These are phyloP conservation scores for Pichia heedii DNA, from an alignment of 805 yeast species.

Conservation along the genomic window DNA sequence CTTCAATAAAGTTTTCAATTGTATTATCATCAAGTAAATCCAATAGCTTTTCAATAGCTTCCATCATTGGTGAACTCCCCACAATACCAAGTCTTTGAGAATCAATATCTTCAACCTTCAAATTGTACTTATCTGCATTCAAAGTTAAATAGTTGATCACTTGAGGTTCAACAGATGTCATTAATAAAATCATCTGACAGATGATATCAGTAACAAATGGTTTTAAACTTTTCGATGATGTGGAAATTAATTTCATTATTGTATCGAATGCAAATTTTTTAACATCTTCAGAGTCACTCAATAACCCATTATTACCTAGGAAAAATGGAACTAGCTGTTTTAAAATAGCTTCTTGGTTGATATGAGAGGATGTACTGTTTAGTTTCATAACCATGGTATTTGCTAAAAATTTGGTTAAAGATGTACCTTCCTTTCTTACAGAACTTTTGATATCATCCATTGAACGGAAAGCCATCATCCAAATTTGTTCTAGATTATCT, in stretches of 20 bases:
- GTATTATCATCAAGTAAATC: constrained; percentile 45
- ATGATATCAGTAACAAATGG: constrained; percentile 64
- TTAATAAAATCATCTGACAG: constrained; percentile 56
- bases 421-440: constrained; percentile 73
- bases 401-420: constrained; percentile 58
- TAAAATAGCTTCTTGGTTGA: constrained; percentile 32
- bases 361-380: constrained; percentile 35
- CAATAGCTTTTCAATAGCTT: constrained; percentile 65
- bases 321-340: constrained; percentile 65
- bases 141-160: constrained; percentile 74
- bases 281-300: constrained; percentile 82
- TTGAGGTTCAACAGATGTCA: constrained; percentile 90
- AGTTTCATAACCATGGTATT: constrained; percentile 51
- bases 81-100: constrained; percentile 64
- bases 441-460: constrained; percentile 94
- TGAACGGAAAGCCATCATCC: constrained; percentile 82
- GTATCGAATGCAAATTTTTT: constrained; percentile 67
- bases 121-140: constrained; percentile 81
- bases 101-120: constrained; percentile 65
- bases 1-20: constrained; percentile 40
- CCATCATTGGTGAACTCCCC: constrained; percentile 82
- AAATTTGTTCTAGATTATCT: constrained; percentile 50
- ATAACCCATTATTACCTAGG: constrained; percentile 67
- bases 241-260: constrained; percentile 58
- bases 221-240: constrained; percentile 49